These are phyloP conservation scores for Acanthamoeba lenticulata DNA, from an alignment of 208 protist genomes.

Conservation along the genomic window DNA sequence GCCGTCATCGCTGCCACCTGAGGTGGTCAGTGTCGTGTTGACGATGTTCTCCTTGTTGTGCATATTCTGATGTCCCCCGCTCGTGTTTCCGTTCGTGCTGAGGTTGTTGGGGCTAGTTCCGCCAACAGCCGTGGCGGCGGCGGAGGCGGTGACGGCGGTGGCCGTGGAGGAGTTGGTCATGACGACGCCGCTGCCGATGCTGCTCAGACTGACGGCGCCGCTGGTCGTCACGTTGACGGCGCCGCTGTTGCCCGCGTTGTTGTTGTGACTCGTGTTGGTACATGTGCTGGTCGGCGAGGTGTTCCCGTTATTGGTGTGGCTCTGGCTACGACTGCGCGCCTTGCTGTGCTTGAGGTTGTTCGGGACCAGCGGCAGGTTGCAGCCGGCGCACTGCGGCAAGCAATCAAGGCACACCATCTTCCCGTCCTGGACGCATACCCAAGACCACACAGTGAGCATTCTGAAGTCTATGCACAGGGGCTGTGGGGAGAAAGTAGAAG, in stretches of 20 bases:
- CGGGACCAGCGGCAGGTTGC: background rate
- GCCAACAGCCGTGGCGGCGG: no score
- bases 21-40: background rate
- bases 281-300: no score
- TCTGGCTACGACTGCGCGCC: background rate
- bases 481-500: background rate
- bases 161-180: background rate
- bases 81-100: background rate
- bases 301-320: background rate
- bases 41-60: slow-evolving; percentile 1
- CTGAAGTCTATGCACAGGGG: background rate
- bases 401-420: background rate
- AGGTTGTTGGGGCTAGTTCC: background rate
- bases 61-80: background rate
- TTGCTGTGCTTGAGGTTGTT: background rate
- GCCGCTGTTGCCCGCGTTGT: background rate
- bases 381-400: slow-evolving; percentile 31
- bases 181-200: background rate
- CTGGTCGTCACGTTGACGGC: no score
- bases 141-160: no score
- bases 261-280: no score
- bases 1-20: background rate
- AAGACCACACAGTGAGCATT: background rate
- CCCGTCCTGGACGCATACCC: background rate
- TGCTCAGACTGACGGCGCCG: background rate